Evolutionary conservation across 169 alveolate species (phyloP).

Genomic region (Neospora caninum): DNA sequence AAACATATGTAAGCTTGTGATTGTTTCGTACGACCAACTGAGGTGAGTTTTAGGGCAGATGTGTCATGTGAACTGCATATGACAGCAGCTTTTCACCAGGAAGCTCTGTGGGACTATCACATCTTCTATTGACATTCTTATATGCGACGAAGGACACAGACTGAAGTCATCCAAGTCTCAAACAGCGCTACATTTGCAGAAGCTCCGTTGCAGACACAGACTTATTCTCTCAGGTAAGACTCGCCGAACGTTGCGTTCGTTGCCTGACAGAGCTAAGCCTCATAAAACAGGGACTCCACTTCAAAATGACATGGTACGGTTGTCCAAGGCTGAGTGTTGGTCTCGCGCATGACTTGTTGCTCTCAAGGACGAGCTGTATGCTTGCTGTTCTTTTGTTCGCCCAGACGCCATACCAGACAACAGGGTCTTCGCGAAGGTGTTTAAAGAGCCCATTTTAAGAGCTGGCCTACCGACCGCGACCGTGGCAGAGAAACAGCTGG

Average conservation of each 20-base stretch:
- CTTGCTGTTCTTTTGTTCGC: slow-evolving; percentile 55
- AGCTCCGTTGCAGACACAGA: neutral
- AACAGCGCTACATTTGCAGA: slow-evolving; percentile 34
- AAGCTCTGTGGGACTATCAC: neutral
- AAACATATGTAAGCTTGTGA: neutral
- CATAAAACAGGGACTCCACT: slow-evolving; percentile 57
- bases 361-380: slow-evolving; percentile 48
- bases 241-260: neutral
- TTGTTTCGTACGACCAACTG: slow-evolving; percentile 56
- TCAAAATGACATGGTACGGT: slow-evolving; percentile 44
- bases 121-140: slow-evolving; percentile 29
- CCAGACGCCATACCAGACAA: slow-evolving; percentile 43
- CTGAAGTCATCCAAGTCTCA: slow-evolving; percentile 42
- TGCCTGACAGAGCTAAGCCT: neutral
- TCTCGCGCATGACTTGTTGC: neutral
- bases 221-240: slow-evolving; percentile 41
- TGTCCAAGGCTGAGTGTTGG: neutral
- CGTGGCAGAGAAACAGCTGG: slow-evolving; percentile 6
- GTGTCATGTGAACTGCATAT: neutral
- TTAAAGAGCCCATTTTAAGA: slow-evolving; percentile 42
- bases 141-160: slow-evolving; percentile 65
- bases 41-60: neutral
- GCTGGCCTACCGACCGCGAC: slow-evolving; percentile 49
- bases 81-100: neutral
- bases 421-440: slow-evolving; percentile 20